Evolutionary conservation across 176 grass and related monocot genomes (phyloP), one percentile per base, ranked within the genome.

Genomic region (Phragmites australis): DNA sequence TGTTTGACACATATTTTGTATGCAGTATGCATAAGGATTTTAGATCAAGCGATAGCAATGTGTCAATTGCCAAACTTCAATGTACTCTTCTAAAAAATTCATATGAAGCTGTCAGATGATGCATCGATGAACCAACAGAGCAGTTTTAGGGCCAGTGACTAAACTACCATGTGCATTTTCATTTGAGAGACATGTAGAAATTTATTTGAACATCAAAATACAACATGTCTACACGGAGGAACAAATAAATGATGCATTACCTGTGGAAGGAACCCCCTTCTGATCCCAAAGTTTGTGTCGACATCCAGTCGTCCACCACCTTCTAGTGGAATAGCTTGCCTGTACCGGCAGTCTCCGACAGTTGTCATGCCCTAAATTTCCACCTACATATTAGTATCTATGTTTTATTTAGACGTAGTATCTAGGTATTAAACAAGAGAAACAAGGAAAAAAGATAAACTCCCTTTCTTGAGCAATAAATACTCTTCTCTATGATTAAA

Each of bases 201-300:
- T 30, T 37, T 23, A 51, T 44, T 37, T 77, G 7, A 61, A 40
- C 27, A 82, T 49, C 68, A 30, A 83, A 50, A 30, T 53, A n/a
- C 43, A 59, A 27, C n/a, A n/a, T n/a, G n/a, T n/a, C n/a, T n/a
- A n/a, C n/a, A n/a, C n/a, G n/a, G n/a, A n/a, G n/a, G 42, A 44
- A 45, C 40, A 68, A 25, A 71, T 29, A 75, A 87, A 11, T 9
- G 63, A 55, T 46, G 48, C n/a, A 54, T 58, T 70, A 92, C 94
- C 92, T 92, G 94, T 72, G 94, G 90, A 82, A 94, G 90, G 82
- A 94, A 94, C n/a, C 80, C 74, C 69, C 79, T 94, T 3, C 92
- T 72, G 23, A 94, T 80, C 30, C 92, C 92, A 69, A 49, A 75
- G 69, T 89, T 90, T 40, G 83, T 83, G 65, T 97, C 76, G 2